phyloP scores from a whole-genome alignment of 345 rosid species.

The Aquilaria sinensis region DNA sequence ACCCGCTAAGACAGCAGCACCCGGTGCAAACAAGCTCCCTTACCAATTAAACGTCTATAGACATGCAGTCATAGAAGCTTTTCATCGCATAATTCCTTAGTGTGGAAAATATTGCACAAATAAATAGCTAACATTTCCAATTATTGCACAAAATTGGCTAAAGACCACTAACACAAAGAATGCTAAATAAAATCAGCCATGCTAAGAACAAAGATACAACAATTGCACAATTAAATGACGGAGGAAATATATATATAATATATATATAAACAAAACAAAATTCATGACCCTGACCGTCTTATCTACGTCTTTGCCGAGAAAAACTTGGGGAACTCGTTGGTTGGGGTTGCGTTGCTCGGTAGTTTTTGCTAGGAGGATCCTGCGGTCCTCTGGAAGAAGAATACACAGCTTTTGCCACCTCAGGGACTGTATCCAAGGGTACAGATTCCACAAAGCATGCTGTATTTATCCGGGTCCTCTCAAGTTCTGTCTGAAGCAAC shows the following conservation, averaged over 20 bases:
- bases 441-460: slow-evolving; percentile 80
- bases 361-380: slow-evolving; percentile 63
- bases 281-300: slow-evolving; percentile 6
- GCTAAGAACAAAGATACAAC: slow-evolving; percentile 12
- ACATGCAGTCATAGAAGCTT: too few species aligned
- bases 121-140: too few species aligned
- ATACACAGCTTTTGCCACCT: slow-evolving; percentile 61
- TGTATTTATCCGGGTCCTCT: slow-evolving; percentile 84
- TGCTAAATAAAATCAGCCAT: too few species aligned
- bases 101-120: too few species aligned
- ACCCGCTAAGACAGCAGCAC: too few species aligned
- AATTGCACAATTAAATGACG: slow-evolving; percentile 11
- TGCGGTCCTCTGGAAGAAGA: slow-evolving; percentile 53
- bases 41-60: too few species aligned
- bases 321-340: slow-evolving; percentile 55
- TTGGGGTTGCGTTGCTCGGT: slow-evolving; percentile 37
- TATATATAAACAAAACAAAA: neutral
- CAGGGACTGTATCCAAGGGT: slow-evolving; percentile 55
- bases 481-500: slow-evolving; percentile 75
- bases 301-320: slow-evolving; percentile 56
- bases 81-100: too few species aligned
- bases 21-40: too few species aligned
- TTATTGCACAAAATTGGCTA: too few species aligned
- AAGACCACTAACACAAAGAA: too few species aligned
- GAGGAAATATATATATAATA: too few species aligned